Percentiles rank a stretch among this genome's conserved stretches.
Evolutionary conservation across 176 grass and related monocot genomes (phyloP).

Genomic region (Dendrocalamus sinicus): DNA sequence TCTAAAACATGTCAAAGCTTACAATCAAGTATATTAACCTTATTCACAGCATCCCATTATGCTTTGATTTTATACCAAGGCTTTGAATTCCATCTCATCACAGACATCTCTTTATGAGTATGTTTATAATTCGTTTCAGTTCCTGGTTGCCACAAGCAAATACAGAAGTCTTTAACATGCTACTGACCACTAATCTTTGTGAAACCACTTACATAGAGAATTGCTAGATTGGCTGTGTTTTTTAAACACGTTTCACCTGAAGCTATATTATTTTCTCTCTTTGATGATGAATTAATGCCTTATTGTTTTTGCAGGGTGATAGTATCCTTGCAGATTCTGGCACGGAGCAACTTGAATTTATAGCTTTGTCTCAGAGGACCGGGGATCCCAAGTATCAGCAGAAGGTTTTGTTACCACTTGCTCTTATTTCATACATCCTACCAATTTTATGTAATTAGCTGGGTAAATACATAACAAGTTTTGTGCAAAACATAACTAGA

Average conservation of each 20-base stretch:
- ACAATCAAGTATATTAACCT: slow-evolving; percentile 27
- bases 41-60: slow-evolving; percentile 1
- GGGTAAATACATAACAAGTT: slow-evolving; percentile 17
- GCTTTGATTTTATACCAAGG: slow-evolving; percentile 16
- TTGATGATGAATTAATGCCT: slow-evolving; percentile 22
- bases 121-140: neutral
- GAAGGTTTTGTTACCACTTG: slow-evolving; percentile 62
- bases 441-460: slow-evolving; percentile 41
- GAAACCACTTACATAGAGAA: neutral
- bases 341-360: slow-evolving; percentile 96
- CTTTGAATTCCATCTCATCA: slow-evolving; percentile 16
- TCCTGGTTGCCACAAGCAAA: neutral
- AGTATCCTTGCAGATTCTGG: slow-evolving; percentile 98
- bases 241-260: neutral
- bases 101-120: neutral
- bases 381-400: slow-evolving; percentile 90
- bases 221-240: neutral
- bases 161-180: slow-evolving; percentile 4
- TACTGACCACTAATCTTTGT: neutral
- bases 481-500: slow-evolving; percentile 18
- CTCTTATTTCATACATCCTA: slow-evolving; percentile 27
- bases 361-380: slow-evolving; percentile 93
- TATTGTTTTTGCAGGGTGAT: slow-evolving; percentile 67
- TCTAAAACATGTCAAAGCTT: slow-evolving; percentile 24
- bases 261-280: slow-evolving; percentile 15